phyloP scores from a whole-genome alignment of 2,329 filamentous ascomycete species.

The Fusarium anthophilum region DNA sequence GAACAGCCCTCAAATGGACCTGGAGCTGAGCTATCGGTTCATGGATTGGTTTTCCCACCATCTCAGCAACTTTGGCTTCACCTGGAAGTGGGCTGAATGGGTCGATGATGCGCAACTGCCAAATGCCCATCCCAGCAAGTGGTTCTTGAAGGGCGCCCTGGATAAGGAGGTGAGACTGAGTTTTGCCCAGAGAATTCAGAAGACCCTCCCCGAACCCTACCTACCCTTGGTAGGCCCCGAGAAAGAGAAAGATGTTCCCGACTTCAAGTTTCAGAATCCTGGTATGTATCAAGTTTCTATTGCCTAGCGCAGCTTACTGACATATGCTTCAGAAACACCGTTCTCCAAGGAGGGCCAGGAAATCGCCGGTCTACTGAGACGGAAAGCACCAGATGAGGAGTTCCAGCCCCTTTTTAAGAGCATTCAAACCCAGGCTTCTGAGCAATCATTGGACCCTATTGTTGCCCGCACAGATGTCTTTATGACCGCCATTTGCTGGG shows the following conservation, averaged over 20 bases:
- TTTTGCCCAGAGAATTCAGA: slow-evolving; percentile 95
- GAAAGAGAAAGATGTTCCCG: slow-evolving; percentile 94
- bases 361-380: slow-evolving; percentile 79
- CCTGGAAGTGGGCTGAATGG: slow-evolving; percentile 99
- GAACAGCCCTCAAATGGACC: slow-evolving; percentile 81
- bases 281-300: slow-evolving; percentile 59
- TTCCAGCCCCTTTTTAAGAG: slow-evolving; percentile 82
- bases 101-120: slow-evolving; percentile 83
- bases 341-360: slow-evolving; percentile 88
- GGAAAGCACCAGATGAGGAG: slow-evolving; percentile 86
- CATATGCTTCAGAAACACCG: slow-evolving; percentile 68
- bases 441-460: slow-evolving; percentile 78
- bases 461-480: slow-evolving; percentile 93
- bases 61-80: slow-evolving; percentile 98
- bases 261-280: slow-evolving; percentile 87
- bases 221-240: slow-evolving; percentile 81
- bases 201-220: slow-evolving; percentile 87
- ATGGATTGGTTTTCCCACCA: slow-evolving; percentile 98
- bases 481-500: slow-evolving; percentile 90
- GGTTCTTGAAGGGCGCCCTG: slow-evolving; percentile 88
- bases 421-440: slow-evolving; percentile 81
- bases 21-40: slow-evolving; percentile 88
- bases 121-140: slow-evolving; percentile 85
- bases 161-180: slow-evolving; percentile 98
- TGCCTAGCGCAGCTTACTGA: background rate